Evolutionary conservation across 768 basidiomycete genomes (phyloP).

Genomic region (Amanita brunnescens): DNA sequence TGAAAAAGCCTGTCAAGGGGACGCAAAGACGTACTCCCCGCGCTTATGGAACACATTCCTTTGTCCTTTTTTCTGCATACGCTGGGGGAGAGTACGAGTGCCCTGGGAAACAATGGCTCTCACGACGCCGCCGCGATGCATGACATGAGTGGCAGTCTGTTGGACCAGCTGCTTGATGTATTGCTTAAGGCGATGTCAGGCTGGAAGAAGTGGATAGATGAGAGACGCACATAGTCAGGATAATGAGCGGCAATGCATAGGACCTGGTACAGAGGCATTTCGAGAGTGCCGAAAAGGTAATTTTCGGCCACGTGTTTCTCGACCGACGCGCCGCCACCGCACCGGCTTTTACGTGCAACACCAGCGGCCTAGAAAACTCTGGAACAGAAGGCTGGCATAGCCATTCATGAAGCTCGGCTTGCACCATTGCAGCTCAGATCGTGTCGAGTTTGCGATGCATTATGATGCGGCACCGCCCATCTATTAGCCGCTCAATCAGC

Average conservation of each 20-base stretch:
- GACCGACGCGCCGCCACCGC: background rate
- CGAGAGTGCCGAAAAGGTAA: background rate
- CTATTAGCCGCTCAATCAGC: background rate
- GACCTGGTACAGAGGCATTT: slow-evolving; percentile 86
- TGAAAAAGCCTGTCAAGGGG: background rate
- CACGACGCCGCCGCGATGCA: slow-evolving; percentile 74
- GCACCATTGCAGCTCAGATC: background rate
- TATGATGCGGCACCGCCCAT: slow-evolving; percentile 16
- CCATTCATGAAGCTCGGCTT: background rate
- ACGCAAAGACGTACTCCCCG: slow-evolving; percentile 57
- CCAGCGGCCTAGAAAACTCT: background rate
- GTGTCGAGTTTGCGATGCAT: background rate
- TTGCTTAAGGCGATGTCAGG: slow-evolving; percentile 30
- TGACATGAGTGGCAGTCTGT: slow-evolving; percentile 60
- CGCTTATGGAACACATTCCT: slow-evolving; percentile 29
- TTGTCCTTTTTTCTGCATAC: slow-evolving; percentile 52
- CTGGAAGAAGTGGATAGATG: background rate
- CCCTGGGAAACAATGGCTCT: slow-evolving; percentile 74
- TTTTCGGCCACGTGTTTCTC: background rate
- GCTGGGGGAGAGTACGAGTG: slow-evolving; percentile 60
- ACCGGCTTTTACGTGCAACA: slow-evolving; percentile 1
- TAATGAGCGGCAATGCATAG: slow-evolving; percentile 76
- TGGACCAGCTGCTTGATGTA: slow-evolving; percentile 70
- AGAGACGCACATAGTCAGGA: slow-evolving; percentile 53
- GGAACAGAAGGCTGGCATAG: background rate